phyloP scores from a whole-genome alignment of 495 filamentous ascomycete species.

The Penicillium diatomitis region DNA sequence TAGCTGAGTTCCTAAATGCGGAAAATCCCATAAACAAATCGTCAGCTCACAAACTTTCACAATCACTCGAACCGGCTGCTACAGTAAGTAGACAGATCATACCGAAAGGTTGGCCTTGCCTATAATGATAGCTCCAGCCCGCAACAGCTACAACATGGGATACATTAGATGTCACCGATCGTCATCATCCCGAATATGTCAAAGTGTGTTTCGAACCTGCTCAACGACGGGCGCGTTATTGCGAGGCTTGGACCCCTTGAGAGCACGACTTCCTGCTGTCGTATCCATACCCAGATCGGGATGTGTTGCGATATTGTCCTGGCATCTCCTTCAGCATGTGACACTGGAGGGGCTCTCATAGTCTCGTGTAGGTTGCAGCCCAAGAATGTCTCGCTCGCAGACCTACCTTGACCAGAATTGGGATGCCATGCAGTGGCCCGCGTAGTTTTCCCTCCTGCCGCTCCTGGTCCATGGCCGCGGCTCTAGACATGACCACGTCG shows the following conservation, averaged over 20 bases:
- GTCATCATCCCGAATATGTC: conserved; percentile 36
- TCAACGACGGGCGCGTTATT: conserved; percentile 21
- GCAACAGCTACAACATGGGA: not conserved
- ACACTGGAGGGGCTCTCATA: not conserved
- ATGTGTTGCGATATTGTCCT: conserved; percentile 29
- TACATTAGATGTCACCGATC: conserved; percentile 5
- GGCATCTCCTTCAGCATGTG: not conserved
- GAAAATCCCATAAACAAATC: no score
- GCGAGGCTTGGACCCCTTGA: conserved; percentile 17
- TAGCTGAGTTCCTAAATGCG: no score
- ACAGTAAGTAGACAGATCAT: no score
- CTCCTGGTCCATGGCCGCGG: conserved; percentile 11
- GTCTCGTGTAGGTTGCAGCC: conserved; percentile 3
- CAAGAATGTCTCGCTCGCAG: not conserved
- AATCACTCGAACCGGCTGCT: no score
- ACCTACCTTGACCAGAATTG: conserved; percentile 16
- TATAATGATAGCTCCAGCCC: not conserved
- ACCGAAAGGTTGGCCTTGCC: no score
- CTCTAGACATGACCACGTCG: no score
- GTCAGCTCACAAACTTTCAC: no score
- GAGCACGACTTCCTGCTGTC: conserved; percentile 33
- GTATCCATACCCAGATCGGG: conserved; percentile 35
- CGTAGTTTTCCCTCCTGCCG: conserved; percentile 8
- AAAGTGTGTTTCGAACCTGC: conserved; percentile 18
- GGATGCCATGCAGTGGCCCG: conserved; percentile 22